These are phyloP conservation scores for Rhodotorula paludigena DNA, from an alignment of 768 basidiomycete genomes.

Conservation along the genomic window DNA sequence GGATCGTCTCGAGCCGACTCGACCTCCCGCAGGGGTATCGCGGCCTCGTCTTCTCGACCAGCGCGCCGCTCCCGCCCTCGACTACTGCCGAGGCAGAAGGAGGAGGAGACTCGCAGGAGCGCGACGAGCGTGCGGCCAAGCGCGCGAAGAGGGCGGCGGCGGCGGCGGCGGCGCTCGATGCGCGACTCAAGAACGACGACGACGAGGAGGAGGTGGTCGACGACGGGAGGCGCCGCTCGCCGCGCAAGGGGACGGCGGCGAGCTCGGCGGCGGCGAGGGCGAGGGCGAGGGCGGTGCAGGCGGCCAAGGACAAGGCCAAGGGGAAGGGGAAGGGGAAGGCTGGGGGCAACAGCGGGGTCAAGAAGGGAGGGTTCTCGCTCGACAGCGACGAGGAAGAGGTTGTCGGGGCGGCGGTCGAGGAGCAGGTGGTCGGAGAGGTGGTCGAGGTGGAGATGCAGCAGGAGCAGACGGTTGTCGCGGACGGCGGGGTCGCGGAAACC, in stretches of 20 bases:
- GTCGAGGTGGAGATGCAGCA: background rate
- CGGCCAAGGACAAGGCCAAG: constrained; percentile 10
- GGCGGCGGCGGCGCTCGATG: background rate
- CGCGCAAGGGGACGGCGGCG: constrained; percentile 9
- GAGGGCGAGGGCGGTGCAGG: constrained; percentile 21
- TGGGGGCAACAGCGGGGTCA: background rate
- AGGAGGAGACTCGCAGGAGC: background rate
- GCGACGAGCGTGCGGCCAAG: constrained; percentile 13
- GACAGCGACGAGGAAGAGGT: constrained; percentile 9
- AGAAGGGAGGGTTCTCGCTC: constrained; percentile 4
- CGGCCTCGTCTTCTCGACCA: constrained; percentile 13
- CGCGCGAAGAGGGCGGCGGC: constrained; percentile 2
- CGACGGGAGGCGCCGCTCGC: background rate
- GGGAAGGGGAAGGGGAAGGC: background rate
- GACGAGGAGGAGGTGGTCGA: background rate
- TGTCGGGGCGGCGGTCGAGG: background rate
- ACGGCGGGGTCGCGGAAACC: background rate
- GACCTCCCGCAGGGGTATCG: constrained; percentile 5
- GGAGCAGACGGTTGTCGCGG: background rate
- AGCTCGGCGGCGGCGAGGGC: constrained; percentile 11
- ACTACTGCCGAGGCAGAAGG: background rate
- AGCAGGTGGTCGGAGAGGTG: background rate
- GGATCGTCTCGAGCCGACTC: background rate
- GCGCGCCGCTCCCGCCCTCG: background rate
- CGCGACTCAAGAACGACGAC: background rate